A percentile compares a stretch with the other conserved stretches of the same genome.
Conservation (phyloP, 495 filamentous ascomycete genomes). For the Hypoxylon intermedium region DNA sequence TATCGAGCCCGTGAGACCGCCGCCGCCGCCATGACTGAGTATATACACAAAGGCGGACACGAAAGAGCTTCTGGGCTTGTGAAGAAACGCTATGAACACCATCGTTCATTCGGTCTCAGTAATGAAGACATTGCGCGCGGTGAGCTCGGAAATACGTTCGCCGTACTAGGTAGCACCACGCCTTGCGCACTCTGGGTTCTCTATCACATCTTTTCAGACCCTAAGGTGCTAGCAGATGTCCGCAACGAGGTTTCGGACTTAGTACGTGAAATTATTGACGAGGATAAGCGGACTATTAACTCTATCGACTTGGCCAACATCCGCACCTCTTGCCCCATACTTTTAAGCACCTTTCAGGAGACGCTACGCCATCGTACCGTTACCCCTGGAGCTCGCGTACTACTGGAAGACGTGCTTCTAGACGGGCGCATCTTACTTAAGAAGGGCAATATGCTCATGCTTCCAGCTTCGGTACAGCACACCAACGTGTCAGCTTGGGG, state of each 20-base stretch:
- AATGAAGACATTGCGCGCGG: constrained; percentile 34
- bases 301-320: constrained; percentile 23
- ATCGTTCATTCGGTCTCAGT: constrained; percentile 20
- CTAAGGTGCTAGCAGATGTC: constrained; percentile 21
- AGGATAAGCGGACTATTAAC: constrained; percentile 14
- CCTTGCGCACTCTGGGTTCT: constrained; percentile 38
- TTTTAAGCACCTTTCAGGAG: constrained; percentile 41
- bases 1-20: constrained; percentile 21
- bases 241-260: constrained; percentile 36
- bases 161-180: constrained; percentile 30
- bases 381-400: constrained; percentile 26
- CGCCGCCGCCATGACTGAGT: constrained; percentile 28
- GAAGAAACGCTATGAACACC: constrained; percentile 28
- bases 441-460: constrained; percentile 42
- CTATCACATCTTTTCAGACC: constrained; percentile 34
- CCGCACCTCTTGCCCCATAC: constrained; percentile 31
- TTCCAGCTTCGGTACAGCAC: constrained; percentile 43
- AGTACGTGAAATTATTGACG: constrained; percentile 5
- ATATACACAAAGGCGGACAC: constrained; percentile 26
- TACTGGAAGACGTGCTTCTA: constrained; percentile 41
- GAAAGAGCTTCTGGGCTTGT: constrained; percentile 30
- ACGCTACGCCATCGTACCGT: constrained; percentile 37
- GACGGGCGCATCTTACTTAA: constrained; percentile 42
- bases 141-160: constrained; percentile 35
- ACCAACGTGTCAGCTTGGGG: constrained; percentile 40